A percentile compares a stretch with the other conserved stretches of the same genome.
These are phyloP conservation scores for Cytidiella melzeri DNA, from an alignment of 768 basidiomycete species.

Conservation along the genomic window DNA sequence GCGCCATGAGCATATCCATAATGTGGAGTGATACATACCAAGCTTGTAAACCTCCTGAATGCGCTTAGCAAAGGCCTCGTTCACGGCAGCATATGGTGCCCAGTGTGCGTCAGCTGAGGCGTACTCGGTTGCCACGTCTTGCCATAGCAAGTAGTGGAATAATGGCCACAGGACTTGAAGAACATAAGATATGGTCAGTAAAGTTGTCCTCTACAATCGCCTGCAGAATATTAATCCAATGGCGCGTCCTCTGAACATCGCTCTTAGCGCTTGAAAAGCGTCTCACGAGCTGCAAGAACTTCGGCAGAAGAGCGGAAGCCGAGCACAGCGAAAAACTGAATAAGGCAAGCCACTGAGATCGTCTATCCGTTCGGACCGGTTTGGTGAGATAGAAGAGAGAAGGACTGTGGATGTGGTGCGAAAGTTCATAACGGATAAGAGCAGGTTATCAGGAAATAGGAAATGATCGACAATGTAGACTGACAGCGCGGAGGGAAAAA, in stretches of 20 bases:
- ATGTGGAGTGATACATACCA: slow-evolving; percentile 7
- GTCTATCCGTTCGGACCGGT: not conserved
- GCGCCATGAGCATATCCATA: not conserved
- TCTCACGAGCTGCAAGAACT: no score
- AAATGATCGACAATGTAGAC: not conserved
- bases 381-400: not conserved
- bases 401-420: not conserved
- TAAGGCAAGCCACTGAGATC: no score
- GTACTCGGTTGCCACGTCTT: slow-evolving; percentile 88
- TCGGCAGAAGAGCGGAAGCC: not conserved
- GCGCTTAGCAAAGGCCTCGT: slow-evolving; percentile 72
- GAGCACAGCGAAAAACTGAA: no score
- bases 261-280: no score
- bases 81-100: slow-evolving; percentile 74
- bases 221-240: not conserved
- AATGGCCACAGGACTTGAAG: slow-evolving; percentile 86
- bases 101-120: slow-evolving; percentile 83
- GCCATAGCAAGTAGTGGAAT: slow-evolving; percentile 98
- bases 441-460: not conserved
- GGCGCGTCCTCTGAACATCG: no score
- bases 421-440: not conserved
- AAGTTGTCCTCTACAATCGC: not conserved
- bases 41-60: slow-evolving; percentile 67
- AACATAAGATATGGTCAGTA: slow-evolving; percentile 4
- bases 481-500: slow-evolving; percentile 1